Percentiles rank a stretch among this genome's conserved stretches.
phyloP scores from a whole-genome alignment of 2,329 filamentous ascomycete species.

The Trichoderma atrobrunneum region DNA sequence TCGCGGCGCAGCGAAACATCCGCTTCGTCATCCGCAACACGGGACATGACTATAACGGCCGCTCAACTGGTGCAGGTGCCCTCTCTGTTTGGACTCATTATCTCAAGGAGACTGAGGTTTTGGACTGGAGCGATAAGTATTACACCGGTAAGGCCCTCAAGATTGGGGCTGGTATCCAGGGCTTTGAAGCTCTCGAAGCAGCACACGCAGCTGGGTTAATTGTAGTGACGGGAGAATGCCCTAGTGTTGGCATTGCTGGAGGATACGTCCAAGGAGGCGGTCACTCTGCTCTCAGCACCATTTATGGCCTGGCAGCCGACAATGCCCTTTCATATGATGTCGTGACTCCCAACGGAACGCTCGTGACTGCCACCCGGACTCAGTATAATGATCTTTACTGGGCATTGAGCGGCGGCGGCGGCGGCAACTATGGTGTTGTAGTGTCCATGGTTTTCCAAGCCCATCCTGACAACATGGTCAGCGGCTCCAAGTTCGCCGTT shows the following conservation, averaged over 20 bases:
- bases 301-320: slow-evolving; percentile 57
- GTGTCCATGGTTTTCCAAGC: slow-evolving; percentile 37
- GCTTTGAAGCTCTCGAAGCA: slow-evolving; percentile 44
- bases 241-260: slow-evolving; percentile 57
- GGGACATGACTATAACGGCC: slow-evolving; percentile 51
- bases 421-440: slow-evolving; percentile 43
- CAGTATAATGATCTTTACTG: slow-evolving; percentile 55
- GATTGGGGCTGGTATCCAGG: slow-evolving; percentile 54
- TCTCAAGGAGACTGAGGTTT: slow-evolving; percentile 41
- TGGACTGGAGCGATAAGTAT: slow-evolving; percentile 38
- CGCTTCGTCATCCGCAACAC: slow-evolving; percentile 53
- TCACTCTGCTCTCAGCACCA: slow-evolving; percentile 49
- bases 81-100: slow-evolving; percentile 43
- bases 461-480: slow-evolving; percentile 30
- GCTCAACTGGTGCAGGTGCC: slow-evolving; percentile 52
- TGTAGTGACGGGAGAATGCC: slow-evolving; percentile 54
- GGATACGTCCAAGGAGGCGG: slow-evolving; percentile 62
- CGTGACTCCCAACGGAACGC: slow-evolving; percentile 48
- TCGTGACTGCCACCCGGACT: slow-evolving; percentile 44
- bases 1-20: slow-evolving; percentile 39
- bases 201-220: slow-evolving; percentile 45
- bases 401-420: slow-evolving; percentile 57
- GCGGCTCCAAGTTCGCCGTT: slow-evolving; percentile 30
- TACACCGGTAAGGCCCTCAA: slow-evolving; percentile 53
- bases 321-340: slow-evolving; percentile 55